Evolutionary conservation across 2,329 filamentous ascomycete genomes (phyloP).

Genomic region (Pyrenophora graminea): DNA sequence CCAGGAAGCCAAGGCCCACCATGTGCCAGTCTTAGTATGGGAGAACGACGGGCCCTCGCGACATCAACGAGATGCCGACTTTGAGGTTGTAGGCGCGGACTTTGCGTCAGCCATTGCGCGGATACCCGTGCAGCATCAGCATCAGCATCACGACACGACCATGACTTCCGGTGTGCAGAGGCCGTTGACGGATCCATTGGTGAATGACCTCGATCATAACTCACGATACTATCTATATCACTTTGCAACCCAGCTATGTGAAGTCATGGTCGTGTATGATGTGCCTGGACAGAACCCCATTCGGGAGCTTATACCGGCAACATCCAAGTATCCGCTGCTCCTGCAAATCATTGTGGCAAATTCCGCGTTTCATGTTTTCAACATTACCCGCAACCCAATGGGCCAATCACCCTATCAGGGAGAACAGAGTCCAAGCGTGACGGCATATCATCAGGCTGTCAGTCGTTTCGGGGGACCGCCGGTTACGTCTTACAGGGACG

Average conservation of each 20-base stretch:
- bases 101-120: not conserved
- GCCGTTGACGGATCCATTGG: slow-evolving; percentile 59
- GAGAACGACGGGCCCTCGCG: slow-evolving; percentile 11
- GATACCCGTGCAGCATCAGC: slow-evolving; percentile 1
- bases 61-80: slow-evolving; percentile 2
- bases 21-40: slow-evolving; percentile 24
- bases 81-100: not conserved
- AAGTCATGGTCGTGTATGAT: slow-evolving; percentile 58
- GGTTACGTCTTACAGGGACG: slow-evolving; percentile 40
- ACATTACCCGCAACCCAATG: slow-evolving; percentile 44
- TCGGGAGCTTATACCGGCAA: slow-evolving; percentile 53
- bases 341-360: slow-evolving; percentile 54
- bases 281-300: slow-evolving; percentile 53
- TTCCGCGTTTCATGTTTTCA: slow-evolving; percentile 54
- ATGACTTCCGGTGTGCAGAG: slow-evolving; percentile 44
- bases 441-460: slow-evolving; percentile 44
- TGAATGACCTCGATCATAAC: slow-evolving; percentile 57
- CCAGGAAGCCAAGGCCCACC: slow-evolving; percentile 32
- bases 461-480: slow-evolving; percentile 45
- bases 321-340: slow-evolving; percentile 51
- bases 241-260: slow-evolving; percentile 57
- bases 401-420: slow-evolving; percentile 40
- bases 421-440: slow-evolving; percentile 38
- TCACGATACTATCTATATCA: slow-evolving; percentile 55
- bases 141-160: slow-evolving; percentile 13